These are phyloP conservation scores for Leptomonas seymouri DNA, from an alignment of 208 protist genomes.

Conservation along the genomic window DNA sequence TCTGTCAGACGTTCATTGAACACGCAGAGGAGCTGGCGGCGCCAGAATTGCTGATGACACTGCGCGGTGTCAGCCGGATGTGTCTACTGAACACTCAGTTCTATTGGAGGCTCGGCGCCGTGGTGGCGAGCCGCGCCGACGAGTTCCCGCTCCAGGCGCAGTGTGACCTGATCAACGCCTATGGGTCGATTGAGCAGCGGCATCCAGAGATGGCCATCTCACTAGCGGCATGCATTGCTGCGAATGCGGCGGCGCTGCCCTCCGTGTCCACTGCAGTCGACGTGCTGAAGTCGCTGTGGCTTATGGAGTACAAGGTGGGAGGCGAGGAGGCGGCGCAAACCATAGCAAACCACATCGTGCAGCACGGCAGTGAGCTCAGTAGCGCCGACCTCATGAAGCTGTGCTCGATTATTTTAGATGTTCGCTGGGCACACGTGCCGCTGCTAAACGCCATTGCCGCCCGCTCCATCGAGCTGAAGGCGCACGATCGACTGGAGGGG, in stretches of 20 bases:
- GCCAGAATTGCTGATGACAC: constrained; percentile 60
- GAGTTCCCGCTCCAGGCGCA: constrained; percentile 57
- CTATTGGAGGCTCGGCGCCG: constrained; percentile 57
- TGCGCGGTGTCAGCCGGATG: constrained; percentile 70
- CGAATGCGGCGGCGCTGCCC: constrained; percentile 28
- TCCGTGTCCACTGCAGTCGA: constrained; percentile 52
- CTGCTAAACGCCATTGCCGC: constrained; percentile 60
- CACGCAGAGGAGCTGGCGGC: constrained; percentile 48
- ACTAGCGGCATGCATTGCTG: constrained; percentile 41
- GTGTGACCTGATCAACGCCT: constrained; percentile 65
- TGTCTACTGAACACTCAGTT: constrained; percentile 63
- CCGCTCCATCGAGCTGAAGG: constrained; percentile 44
- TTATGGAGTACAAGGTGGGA: constrained; percentile 53
- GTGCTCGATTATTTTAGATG: constrained; percentile 57
- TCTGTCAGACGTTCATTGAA: constrained; percentile 36
- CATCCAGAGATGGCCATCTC: constrained; percentile 34
- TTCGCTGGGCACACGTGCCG: constrained; percentile 43
- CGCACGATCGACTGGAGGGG: constrained; percentile 38
- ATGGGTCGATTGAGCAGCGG: constrained; percentile 50
- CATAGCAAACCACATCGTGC: constrained; percentile 47
- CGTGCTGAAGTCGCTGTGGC: constrained; percentile 66
- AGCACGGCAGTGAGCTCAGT: constrained; percentile 43
- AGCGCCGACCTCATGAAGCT: constrained; percentile 52
- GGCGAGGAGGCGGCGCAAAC: constrained; percentile 10
- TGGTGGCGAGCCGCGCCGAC: constrained; percentile 31